Evolutionary conservation across 1,284 basidiomycete species (phyloP), one percentile per base, ranked within the genome.

Genomic region (Ustilago cynodontis): DNA sequence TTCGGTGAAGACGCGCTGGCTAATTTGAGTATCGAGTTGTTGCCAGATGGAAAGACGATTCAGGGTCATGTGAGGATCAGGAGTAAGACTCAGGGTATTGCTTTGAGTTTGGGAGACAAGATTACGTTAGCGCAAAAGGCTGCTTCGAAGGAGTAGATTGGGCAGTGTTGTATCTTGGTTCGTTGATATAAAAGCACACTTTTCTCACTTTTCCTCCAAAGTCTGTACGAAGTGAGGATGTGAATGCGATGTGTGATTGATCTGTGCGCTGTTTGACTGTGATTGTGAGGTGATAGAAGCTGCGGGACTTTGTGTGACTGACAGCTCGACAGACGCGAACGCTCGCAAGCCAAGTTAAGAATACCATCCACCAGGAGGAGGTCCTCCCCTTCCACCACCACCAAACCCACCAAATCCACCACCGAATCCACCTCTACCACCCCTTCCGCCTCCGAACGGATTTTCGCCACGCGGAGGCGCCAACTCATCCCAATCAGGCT

Each of bases 1-100:
- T 98, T 98, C 80, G 94, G 93, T 90, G 97, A 99, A 87, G 97
- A 99, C 84, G 97, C 96, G 0, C 87, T 99, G 37, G 96, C 97
- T 49, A 99, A 99, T 86, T 87, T 98, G 74, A 95, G 93, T 79
- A 92, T 99, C 74, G 97, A 99, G 86, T 90, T 93, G 82, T 92
- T 93, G 45, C 93, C 94, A 61, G 89, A 89, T 61, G 88, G 78
- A 29, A 75, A 71, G 60, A 80, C 77, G 28, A 84, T 85, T 35
- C 83, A 83, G 62, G 84, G 84, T 2, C 84, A 86, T 57, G 83
- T 86, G 3, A 66, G 84, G 31, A 86, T 86, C 59, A 63, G 84
- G 28, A 66, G 62, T 24, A 86, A 86, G 77, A 85, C 83, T 16
- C 84, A 86, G 58, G 83, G 84, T 13, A 98, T 98, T 76, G 96